Percentiles rank a stretch among this genome's conserved stretches.
Conservation (phyloP, 164 flowering plant genomes). For the Stephania japonica region DNA sequence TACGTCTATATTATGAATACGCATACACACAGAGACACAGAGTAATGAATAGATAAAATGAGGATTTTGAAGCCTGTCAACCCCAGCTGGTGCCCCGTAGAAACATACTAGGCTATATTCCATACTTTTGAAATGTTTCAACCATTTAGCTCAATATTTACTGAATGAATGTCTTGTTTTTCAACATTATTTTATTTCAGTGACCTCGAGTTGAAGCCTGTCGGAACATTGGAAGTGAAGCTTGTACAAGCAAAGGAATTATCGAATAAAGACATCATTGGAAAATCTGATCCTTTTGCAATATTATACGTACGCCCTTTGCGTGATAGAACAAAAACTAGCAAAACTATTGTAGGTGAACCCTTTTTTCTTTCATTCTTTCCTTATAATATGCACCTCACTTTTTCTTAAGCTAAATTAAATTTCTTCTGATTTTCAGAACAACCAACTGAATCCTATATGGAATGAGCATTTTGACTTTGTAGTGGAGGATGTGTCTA, state of each 20-base stretch:
- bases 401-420: background rate
- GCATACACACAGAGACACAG: too few relatives aligned
- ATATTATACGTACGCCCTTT: constrained; percentile 72
- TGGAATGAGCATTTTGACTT: constrained; percentile 97
- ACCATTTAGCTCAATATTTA: too few relatives aligned
- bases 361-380: background rate
- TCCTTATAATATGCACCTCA: background rate
- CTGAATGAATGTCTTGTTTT: too few relatives aligned
- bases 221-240: constrained; percentile 87
- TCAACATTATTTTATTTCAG: constrained; percentile 24
- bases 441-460: constrained; percentile 82
- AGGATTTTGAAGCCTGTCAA: too few relatives aligned
- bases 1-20: constrained; percentile 14
- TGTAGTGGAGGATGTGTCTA: constrained; percentile 77
- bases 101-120: too few relatives aligned
- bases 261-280: constrained; percentile 85
- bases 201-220: constrained; percentile 91
- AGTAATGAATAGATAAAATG: too few relatives aligned
- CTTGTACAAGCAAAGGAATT: constrained; percentile 93
- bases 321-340: constrained; percentile 71
- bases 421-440: constrained; percentile 35
- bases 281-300: constrained; percentile 98
- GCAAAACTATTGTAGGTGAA: constrained; percentile 70
- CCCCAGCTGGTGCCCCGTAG: too few relatives aligned
- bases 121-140: too few relatives aligned